Base-by-base conservation (phyloP, 192 early-diverging fungal genomes). In the Backusella parvicylindrica region DNA sequence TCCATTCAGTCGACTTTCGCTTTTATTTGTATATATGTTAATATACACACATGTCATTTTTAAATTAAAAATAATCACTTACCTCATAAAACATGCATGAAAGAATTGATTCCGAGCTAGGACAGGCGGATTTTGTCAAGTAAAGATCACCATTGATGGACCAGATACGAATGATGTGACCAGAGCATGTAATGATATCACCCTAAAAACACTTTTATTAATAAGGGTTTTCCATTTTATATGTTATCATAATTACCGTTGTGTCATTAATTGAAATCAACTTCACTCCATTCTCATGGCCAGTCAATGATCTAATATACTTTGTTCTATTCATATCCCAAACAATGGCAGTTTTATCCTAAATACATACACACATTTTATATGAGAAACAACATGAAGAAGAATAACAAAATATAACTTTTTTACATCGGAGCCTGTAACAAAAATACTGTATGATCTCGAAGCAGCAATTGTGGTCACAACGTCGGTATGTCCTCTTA, bases 261-360 rank as follows among this genome's bases (percentile, higher is more conserved):
- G 84, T 82, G 41, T 91, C 88, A 73, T 90, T 89, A 18, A 91
- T 83, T 1, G 80, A 71, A 23, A 88, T 83, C 36, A 87, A 71
- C 0, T 85, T 76, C 16, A 91, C 79, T 31, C 81, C 81, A 64
- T 78, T 78, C 53, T 89, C 86, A 53, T 90, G 86, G n/a, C 81
- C 78, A 18, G 72, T 71, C 1, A 91, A 64, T 18, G 86, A 84
- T n/a, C 87, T 81, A 31, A 91, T 88, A 73, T 89, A 91, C 31
- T 84, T 86, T 76, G 84, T 78, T 66, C 90, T 82, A 36, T 91
- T 91, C 47, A 91, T 72, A 77, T 91, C 90, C 90, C 90, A 91
- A 8, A 91, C 70, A 65, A 91, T 87, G 9, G 82, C 86, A 26
- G 85, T 87, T 74, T 85, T 84, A 75, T 91, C 90, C 83, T 91